Evolutionary conservation across 345 rosid genomes (phyloP).

Genomic region (Brassica juncea): DNA sequence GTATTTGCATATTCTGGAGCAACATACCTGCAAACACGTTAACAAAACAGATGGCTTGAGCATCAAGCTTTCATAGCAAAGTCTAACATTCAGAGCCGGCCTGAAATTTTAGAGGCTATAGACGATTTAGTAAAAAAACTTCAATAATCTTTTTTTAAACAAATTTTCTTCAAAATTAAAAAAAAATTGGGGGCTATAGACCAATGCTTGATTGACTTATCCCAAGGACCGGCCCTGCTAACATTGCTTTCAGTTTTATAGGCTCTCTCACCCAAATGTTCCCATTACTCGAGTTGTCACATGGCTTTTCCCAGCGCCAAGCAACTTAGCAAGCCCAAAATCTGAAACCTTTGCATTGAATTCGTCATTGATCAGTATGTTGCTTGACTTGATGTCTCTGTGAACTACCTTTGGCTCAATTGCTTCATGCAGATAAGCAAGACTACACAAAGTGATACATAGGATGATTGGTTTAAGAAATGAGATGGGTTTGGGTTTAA

Average conservation of each 20-base stretch:
- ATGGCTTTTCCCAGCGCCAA: constrained; percentile 93
- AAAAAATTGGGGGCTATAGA: too few species aligned
- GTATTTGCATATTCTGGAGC: constrained; percentile 99
- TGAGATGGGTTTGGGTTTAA: not conserved
- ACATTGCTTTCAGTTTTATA: not conserved
- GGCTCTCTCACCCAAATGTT: constrained; percentile 73
- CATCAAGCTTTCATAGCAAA: not conserved
- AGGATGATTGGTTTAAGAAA: not conserved
- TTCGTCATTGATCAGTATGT: constrained; percentile 80
- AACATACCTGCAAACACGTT: constrained; percentile 64
- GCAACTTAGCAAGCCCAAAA: constrained; percentile 94
- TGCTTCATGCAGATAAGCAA: constrained; percentile 96
- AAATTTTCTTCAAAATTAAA: too few species aligned
- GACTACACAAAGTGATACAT: constrained; percentile 48
- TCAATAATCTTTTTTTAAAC: too few species aligned
- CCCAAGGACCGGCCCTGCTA: too few species aligned
- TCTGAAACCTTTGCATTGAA: constrained; percentile 93
- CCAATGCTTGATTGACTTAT: too few species aligned
- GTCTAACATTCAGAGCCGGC: too few species aligned
- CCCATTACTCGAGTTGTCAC: constrained; percentile 99
- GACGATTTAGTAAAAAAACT: too few species aligned
- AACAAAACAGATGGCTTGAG: not conserved
- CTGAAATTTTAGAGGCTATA: too few species aligned
- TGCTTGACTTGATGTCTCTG: constrained; percentile 95
- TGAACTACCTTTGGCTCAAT: constrained; percentile 99